These are phyloP conservation scores for Solanum pennellii DNA, from an alignment of 257 asterid genomes.

Conservation along the genomic window DNA sequence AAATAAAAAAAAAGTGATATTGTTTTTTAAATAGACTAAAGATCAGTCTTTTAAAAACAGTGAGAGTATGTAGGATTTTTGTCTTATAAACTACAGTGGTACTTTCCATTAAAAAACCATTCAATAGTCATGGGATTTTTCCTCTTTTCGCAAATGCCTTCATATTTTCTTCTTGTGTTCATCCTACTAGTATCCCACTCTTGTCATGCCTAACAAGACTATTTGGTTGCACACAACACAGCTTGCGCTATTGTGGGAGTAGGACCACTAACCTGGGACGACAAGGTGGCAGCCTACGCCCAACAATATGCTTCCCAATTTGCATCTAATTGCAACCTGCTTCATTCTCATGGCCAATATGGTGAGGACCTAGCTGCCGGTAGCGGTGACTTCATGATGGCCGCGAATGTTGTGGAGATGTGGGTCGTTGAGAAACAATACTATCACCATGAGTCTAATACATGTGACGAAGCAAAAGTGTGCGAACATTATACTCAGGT, in stretches of 20 bases:
- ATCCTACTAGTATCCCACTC: neutral
- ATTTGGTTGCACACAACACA: conserved; percentile 10
- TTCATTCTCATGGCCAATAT: conserved; percentile 4
- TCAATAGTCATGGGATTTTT: neutral
- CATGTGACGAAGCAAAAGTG: neutral
- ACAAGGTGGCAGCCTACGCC: conserved; percentile 7
- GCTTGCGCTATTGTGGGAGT: neutral
- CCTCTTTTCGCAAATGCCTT: neutral
- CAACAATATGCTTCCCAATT: neutral
- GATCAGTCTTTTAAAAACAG: too few species aligned
- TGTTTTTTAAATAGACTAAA: too few species aligned
- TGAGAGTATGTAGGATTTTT: neutral
- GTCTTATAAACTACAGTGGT: neutral
- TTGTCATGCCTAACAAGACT: conserved; percentile 3
- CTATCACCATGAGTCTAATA: neutral
- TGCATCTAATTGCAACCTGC: neutral
- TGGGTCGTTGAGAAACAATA: conserved; percentile 11
- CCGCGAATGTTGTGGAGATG: neutral
- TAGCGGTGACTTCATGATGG: neutral
- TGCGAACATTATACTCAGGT: neutral
- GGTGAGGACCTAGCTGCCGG: neutral
- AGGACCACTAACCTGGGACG: neutral
- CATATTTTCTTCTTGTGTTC: neutral
- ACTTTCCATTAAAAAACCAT: neutral
- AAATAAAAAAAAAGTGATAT: too few species aligned